Base-by-base conservation (phyloP, 305 asterid genomes). In the Ilex paraguariensis region DNA sequence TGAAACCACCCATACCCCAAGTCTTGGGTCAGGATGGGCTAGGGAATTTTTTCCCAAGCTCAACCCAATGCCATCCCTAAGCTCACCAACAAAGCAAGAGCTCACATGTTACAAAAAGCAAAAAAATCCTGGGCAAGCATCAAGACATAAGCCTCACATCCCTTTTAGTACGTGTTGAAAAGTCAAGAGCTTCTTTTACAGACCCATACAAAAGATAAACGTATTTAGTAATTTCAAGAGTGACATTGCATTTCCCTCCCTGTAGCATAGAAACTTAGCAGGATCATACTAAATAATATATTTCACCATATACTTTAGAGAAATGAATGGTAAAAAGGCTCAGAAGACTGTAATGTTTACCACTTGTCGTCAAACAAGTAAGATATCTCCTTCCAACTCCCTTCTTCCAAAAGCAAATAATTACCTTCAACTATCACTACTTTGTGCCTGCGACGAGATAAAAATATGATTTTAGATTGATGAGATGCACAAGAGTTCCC, bases 361-460 rank as follows among this genome's bases (percentile, higher is more conserved):
- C 99, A 93, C 69, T 86, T 93, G 79, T 90, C 97, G 60, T 93
- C 95, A 60, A 93, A 84, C 69, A 77, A 61, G 55, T 78, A 74
- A 63, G 97, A 80, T 73, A 93, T 65, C 67, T 87, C 96, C 75
- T 77, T 83, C 99, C 99, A 93, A 60, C 66, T 70, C 30, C 79
- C 89, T 60, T 86, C 88, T 33, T 86, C 92, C 81, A 87, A 69
- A 55, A 93, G 79, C 84, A 93, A 76, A 81, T 93, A 93, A 73
- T 87, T 87, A 52, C 96, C 97, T 81, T 90, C 99, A 59, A 86
- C 96, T 74, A 93, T 81, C 72, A 93, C 87, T 60, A 93, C 84
- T 79, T 93, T 93, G 84, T 93, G 97, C 78, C 97, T 93, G 82
- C 75, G 72, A 66, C 60, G 69, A 68, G 30, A 64, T 45, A 65